Conservation (phyloP, 73 alveolate genomes). For the Stentor coeruleus region DNA sequence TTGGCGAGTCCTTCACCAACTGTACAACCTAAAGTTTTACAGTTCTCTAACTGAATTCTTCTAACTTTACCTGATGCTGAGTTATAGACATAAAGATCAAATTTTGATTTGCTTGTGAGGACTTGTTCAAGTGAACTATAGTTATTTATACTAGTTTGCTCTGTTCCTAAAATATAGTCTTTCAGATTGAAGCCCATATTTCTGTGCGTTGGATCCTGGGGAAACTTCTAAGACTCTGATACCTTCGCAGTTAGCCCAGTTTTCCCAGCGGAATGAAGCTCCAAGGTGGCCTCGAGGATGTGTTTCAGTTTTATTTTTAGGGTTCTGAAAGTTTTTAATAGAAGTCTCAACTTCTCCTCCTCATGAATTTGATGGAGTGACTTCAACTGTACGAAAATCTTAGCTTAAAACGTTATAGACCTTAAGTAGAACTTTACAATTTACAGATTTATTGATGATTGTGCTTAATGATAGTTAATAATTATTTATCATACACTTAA, state of each 20-base stretch:
- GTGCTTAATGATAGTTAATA: too few relatives aligned
- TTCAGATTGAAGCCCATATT: background rate
- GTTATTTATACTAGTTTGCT: background rate
- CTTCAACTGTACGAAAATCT: background rate
- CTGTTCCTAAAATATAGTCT: conserved; percentile 21
- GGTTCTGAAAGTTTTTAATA: too few relatives aligned
- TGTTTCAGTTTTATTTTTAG: too few relatives aligned
- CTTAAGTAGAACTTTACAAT: background rate
- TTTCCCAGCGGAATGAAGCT: conserved; percentile 15
- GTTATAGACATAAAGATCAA: background rate
- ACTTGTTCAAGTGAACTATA: background rate
- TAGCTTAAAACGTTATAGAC: background rate
- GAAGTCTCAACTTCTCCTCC: too few relatives aligned
- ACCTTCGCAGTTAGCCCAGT: background rate
- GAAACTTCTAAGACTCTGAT: background rate
- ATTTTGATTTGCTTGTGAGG: background rate
- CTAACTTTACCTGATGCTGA: conserved; percentile 21
- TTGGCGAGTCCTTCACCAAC: conserved; percentile 4
- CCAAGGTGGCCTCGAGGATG: conserved; percentile 8
- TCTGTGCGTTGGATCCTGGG: background rate
- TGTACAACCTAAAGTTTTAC: background rate
- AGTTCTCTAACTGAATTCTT: background rate
- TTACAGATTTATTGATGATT: background rate
- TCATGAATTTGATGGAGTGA: background rate
- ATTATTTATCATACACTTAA: too few relatives aligned